Evolutionary conservation across 148 eudicot species (phyloP).

Genomic region (Nyssa sinensis): DNA sequence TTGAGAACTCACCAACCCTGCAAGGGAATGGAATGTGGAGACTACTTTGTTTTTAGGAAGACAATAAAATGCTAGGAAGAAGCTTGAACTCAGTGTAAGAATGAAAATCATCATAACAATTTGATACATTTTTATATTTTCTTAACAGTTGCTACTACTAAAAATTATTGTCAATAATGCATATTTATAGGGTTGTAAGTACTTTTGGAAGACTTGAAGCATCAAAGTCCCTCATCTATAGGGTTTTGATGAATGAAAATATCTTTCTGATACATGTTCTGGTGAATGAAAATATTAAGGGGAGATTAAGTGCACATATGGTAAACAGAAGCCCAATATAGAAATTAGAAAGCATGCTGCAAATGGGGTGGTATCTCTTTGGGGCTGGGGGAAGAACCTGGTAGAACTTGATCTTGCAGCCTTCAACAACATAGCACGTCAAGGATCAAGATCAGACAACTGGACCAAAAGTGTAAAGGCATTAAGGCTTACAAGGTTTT

Average conservation of each 20-base stretch:
- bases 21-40: slow-evolving; percentile 1
- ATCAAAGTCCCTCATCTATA: neutral
- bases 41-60: neutral
- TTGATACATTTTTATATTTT: neutral
- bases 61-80: neutral
- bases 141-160: neutral
- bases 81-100: neutral
- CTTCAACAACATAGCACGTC: no score
- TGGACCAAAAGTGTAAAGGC: no score
- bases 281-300: no score
- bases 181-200: neutral
- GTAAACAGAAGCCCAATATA: no score
- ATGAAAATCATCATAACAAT: neutral
- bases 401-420: no score
- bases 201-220: neutral
- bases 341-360: no score
- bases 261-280: no score
- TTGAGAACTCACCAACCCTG: slow-evolving; percentile 61
- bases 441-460: no score
- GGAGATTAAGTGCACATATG: no score
- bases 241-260: neutral
- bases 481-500: no score
- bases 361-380: no score
- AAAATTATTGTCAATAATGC: neutral
- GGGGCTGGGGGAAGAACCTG: no score